A percentile compares a stretch with the other conserved stretches of the same genome.
Conservation (phyloP, 345 rosid genomes). For the Hibiscus syriacus region DNA sequence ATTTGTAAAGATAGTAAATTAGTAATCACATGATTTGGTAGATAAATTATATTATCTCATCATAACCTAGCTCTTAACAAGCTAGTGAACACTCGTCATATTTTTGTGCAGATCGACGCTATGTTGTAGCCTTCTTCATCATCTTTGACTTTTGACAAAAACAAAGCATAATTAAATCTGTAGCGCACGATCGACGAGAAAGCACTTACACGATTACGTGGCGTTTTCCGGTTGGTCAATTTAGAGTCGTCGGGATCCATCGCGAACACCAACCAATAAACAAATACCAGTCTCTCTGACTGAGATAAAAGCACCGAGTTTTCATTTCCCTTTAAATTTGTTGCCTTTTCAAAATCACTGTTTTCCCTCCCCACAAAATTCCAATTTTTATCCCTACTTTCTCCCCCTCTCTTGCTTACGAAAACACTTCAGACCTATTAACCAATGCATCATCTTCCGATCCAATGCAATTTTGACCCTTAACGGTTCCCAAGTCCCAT, state of each 20-base stretch:
- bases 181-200: conserved; percentile 18
- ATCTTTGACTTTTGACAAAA: too few relatives aligned
- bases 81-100: too few relatives aligned
- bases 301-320: background rate
- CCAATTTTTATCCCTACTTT: conserved; percentile 23
- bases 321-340: conserved; percentile 16
- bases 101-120: background rate
- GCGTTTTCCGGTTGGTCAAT: conserved; percentile 15
- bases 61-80: too few relatives aligned
- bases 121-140: background rate
- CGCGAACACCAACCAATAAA: conserved; percentile 36
- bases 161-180: too few relatives aligned
- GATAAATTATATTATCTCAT: too few relatives aligned
- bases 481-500: conserved; percentile 14
- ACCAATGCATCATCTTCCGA: conserved; percentile 56
- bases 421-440: conserved; percentile 23
- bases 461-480: conserved; percentile 17
- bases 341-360: conserved; percentile 17
- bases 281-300: conserved; percentile 31
- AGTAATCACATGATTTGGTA: background rate
- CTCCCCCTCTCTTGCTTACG: conserved; percentile 15
- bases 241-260: conserved; percentile 41
- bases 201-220: conserved; percentile 37
- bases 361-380: conserved; percentile 33
- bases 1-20: background rate